A percentile compares a stretch with the other conserved stretches of the same genome.
phyloP scores from a whole-genome alignment of 805 yeast species.

The Clavispora vitiphila region DNA sequence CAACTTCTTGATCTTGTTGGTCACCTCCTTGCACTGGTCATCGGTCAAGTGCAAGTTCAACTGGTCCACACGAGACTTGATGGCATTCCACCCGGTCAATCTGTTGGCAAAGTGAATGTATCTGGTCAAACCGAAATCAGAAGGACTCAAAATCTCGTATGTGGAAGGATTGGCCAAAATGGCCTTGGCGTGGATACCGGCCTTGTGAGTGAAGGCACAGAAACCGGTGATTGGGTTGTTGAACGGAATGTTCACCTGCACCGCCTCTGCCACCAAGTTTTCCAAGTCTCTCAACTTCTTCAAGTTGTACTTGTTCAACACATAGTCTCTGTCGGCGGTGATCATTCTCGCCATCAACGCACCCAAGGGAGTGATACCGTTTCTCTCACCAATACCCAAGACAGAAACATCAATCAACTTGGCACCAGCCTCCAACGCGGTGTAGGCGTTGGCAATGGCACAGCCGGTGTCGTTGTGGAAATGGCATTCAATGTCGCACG shows the following conservation, averaged over 20 bases:
- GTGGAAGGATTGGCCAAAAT: conserved; percentile 97
- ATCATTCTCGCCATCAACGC: conserved; percentile 99
- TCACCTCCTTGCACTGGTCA: conserved; percentile 92
- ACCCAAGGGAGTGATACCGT: conserved; percentile 96
- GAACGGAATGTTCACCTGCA: conserved; percentile 94
- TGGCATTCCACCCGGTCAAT: conserved; percentile 98
- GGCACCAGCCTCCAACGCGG: conserved; percentile 98
- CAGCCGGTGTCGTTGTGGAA: conserved; percentile 99
- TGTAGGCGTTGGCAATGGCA: conserved; percentile 97
- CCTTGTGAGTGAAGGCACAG: conserved; percentile 99
- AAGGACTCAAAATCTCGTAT: conserved; percentile 92
- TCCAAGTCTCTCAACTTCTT: conserved; percentile 95
- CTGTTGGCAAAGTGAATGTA: conserved; percentile 98
- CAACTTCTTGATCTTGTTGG: conserved; percentile 84
- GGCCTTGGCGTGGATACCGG: conserved; percentile 99
- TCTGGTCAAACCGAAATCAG: conserved; percentile 92
- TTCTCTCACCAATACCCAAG: conserved; percentile 97
- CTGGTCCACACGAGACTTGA: conserved; percentile 96
- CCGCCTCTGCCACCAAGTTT: conserved; percentile 94
- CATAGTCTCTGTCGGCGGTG: conserved; percentile 96
- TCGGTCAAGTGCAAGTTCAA: conserved; percentile 85
- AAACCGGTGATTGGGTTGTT: conserved; percentile 98
- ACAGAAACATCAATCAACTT: conserved; percentile 91
- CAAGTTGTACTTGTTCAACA: conserved; percentile 86
- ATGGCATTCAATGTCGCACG: conserved; percentile 97